Conservation (phyloP, 306 rosid species). For the Quercus wislizeni region DNA sequence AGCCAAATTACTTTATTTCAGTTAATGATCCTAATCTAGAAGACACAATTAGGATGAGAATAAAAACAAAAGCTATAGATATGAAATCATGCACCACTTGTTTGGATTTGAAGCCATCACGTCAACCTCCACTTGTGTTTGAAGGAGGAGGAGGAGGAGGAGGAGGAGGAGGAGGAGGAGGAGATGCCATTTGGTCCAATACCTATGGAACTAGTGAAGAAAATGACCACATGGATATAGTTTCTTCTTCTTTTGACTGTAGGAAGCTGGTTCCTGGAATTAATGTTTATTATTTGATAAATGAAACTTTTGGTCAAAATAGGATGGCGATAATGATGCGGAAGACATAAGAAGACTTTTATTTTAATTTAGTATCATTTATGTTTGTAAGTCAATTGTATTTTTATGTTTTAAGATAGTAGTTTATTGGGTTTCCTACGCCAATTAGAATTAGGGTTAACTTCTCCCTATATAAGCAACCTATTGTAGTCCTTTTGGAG, state of each 20-base stretch:
- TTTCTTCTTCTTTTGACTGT: neutral
- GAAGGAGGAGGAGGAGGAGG: neutral
- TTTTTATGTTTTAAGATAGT: too few relatives aligned
- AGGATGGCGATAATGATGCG: neutral
- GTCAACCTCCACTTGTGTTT: neutral
- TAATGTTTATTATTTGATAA: neutral
- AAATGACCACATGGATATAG: neutral
- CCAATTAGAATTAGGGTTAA: too few relatives aligned
- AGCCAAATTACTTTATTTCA: too few relatives aligned
- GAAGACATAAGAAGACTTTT: too few relatives aligned
- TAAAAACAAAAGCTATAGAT: too few relatives aligned
- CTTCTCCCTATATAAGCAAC: too few relatives aligned
- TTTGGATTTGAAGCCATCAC: neutral
- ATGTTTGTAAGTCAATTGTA: too few relatives aligned
- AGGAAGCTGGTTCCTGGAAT: neutral
- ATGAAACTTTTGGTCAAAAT: neutral
- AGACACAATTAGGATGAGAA: too few relatives aligned
- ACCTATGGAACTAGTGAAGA: neutral
- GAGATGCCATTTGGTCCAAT: neutral
- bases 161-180: neutral
- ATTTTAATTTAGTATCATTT: too few relatives aligned
- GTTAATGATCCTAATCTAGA: too few relatives aligned
- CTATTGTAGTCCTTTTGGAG: too few relatives aligned
- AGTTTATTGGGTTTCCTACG: too few relatives aligned
- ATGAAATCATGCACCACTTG: neutral